These are phyloP conservation scores for Lachnellula occidentalis DNA, from an alignment of 2,329 filamentous ascomycete genomes.

Conservation along the genomic window DNA sequence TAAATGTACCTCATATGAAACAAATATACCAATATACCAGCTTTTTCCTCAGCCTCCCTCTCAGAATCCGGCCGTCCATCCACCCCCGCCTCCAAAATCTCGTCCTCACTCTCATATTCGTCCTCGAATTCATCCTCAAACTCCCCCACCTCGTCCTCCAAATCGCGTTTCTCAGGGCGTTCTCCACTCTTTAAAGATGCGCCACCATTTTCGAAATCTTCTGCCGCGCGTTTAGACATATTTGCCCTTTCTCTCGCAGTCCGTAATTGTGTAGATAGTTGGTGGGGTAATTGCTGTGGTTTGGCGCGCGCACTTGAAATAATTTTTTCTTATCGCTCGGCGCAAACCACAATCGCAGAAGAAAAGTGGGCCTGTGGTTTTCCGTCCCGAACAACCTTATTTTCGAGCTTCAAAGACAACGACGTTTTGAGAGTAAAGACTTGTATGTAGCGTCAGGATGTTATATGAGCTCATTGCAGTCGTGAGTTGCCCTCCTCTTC, in stretches of 20 bases:
- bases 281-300: not conserved
- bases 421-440: not conserved
- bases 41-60: constrained; percentile 81
- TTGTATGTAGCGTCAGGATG: constrained; percentile 52
- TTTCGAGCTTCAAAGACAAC: not conserved
- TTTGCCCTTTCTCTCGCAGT: not conserved
- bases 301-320: not conserved
- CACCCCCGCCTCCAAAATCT: constrained; percentile 90
- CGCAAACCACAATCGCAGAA: not conserved
- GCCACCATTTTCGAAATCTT: constrained; percentile 40
- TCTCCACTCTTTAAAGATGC: constrained; percentile 54
- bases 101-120: constrained; percentile 85
- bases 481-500: constrained; percentile 48
- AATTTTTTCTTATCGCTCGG: constrained; percentile 11
- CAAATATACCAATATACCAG: constrained; percentile 41
- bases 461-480: constrained; percentile 97
- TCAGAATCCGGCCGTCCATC: constrained; percentile 90
- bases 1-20: constrained; percentile 4
- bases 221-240: constrained; percentile 59
- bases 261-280: not conserved
- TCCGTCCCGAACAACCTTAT: not conserved
- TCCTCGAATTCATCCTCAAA: constrained; percentile 96
- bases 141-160: constrained; percentile 65
- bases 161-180: constrained; percentile 59
- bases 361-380: not conserved